Base-by-base conservation (phyloP, 2,329 filamentous ascomycete genomes). In the Arthrobotrys iridis region DNA sequence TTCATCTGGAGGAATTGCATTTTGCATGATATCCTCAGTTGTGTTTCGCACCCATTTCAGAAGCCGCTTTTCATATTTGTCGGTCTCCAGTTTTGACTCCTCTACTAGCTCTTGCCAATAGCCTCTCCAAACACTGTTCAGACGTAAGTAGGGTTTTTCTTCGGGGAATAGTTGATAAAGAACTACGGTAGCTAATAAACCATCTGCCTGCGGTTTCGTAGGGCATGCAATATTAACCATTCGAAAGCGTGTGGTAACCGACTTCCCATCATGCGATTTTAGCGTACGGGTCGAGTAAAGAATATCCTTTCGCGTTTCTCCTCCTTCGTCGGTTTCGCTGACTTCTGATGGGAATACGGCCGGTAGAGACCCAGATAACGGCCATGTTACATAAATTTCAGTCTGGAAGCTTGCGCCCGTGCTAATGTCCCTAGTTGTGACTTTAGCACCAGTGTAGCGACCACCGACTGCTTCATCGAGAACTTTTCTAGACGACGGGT, bases 91-190 rank as follows among this genome's bases (percentile, higher is more conserved):
- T 81, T 93, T 94, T 79, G 89, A 91, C 18, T 86, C 83, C 58
- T 89, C 88, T 0, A 89, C 85, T 71, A 97, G 87, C 80, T 98
- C 93, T 7, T 87, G 86, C 89, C 93, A 97, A 0, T 97, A 84
- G 77, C 96, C 91, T 80, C 92, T 89, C 91, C 93, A 99, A 1
- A 88, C 86, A 0, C 90, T 85, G 2, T 93, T 92, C 13, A 99
- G 84, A 58, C 91, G 88, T 77, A 96, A 81, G 72, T 90, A 90
- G 1, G 92, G 88, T 81, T 96, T 98, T 77, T 96, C 93, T 80
- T 98, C 94, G 79, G 92, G 95, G 77, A 93, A 97, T 0, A 96
- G 85, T 41, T 91, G 86, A 81, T 96, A 97, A 0, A 99, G 83
- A 1, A 91, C 92, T 10, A 88, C 86, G 0, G 93, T 96, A 4